Percentiles rank a stretch among this genome's conserved stretches.
phyloP scores from a whole-genome alignment of 495 filamentous ascomycete species.

The Jackrogersella minutella region DNA sequence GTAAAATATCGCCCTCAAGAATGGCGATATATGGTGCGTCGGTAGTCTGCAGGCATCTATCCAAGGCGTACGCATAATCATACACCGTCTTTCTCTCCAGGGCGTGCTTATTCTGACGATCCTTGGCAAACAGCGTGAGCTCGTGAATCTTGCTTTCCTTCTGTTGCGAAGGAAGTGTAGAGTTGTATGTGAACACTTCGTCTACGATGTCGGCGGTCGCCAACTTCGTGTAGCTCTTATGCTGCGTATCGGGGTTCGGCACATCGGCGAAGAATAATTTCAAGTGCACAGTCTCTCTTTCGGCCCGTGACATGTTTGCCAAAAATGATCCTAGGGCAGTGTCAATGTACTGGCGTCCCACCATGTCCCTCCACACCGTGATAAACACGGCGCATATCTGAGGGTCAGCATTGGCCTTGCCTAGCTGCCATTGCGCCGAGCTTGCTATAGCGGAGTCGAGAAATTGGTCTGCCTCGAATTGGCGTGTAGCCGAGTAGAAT shows the following conservation, averaged over 20 bases:
- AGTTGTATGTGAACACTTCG: slow-evolving; percentile 41
- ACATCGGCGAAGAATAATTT: slow-evolving; percentile 50
- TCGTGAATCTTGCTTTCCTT: slow-evolving; percentile 33
- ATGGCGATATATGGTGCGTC: slow-evolving; percentile 55
- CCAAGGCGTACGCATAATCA: slow-evolving; percentile 56
- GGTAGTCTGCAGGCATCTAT: slow-evolving; percentile 49
- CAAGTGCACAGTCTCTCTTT: slow-evolving; percentile 44
- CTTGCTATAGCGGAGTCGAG: slow-evolving; percentile 37
- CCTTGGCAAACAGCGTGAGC: slow-evolving; percentile 38
- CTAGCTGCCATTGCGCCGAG: slow-evolving; percentile 17
- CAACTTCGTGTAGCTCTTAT: slow-evolving; percentile 39
- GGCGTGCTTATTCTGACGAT: slow-evolving; percentile 36
- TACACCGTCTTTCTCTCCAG: slow-evolving; percentile 47
- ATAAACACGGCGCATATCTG: slow-evolving; percentile 50
- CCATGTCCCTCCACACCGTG: slow-evolving; percentile 45
- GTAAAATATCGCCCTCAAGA: slow-evolving; percentile 60
- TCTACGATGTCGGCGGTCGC: slow-evolving; percentile 34
- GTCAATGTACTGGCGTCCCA: slow-evolving; percentile 46
- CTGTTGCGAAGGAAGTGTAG: slow-evolving; percentile 26
- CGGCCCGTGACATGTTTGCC: slow-evolving; percentile 46
- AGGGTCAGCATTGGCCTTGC: slow-evolving; percentile 39
- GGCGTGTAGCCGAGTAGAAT: slow-evolving; percentile 48
- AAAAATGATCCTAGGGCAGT: slow-evolving; percentile 49
- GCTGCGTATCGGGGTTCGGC: slow-evolving; percentile 38
- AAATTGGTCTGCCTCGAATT: slow-evolving; percentile 44